Evolutionary conservation across 2,329 filamentous ascomycete genomes (phyloP).

Genomic region (Fusarium penzigii): DNA sequence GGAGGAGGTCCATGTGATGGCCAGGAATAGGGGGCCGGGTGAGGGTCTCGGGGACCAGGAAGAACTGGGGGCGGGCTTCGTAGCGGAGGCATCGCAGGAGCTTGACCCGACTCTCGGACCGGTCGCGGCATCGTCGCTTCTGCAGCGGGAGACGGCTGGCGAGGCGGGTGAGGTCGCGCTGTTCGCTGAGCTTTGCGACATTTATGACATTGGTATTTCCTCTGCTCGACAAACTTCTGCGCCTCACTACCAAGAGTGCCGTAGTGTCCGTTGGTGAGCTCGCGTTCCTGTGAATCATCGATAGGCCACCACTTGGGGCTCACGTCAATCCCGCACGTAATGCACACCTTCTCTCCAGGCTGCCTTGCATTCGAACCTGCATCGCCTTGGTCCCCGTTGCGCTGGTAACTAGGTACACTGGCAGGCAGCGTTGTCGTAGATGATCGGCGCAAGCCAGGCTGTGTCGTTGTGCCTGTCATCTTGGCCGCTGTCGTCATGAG

Average conservation of each 20-base stretch:
- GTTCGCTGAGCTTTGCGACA: slow-evolving; percentile 60
- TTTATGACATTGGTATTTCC: slow-evolving; percentile 73
- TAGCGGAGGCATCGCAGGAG: slow-evolving; percentile 23
- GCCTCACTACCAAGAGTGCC: slow-evolving; percentile 56
- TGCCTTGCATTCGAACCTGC: slow-evolving; percentile 33
- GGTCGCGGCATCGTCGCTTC: slow-evolving; percentile 21
- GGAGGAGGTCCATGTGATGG: slow-evolving; percentile 25
- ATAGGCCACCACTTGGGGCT: slow-evolving; percentile 75
- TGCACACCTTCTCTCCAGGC: slow-evolving; percentile 57
- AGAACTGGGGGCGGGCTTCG: slow-evolving; percentile 32
- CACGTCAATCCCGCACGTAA: slow-evolving; percentile 67
- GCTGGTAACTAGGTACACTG: slow-evolving; percentile 17
- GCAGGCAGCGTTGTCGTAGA: slow-evolving; percentile 51
- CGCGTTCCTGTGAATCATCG: slow-evolving; percentile 52
- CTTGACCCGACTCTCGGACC: slow-evolving; percentile 16
- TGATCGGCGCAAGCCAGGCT: slow-evolving; percentile 49
- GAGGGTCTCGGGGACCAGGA: slow-evolving; percentile 28
- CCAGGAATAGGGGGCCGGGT: slow-evolving; percentile 27
- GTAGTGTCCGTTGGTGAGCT: slow-evolving; percentile 52
- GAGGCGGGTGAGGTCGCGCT: slow-evolving; percentile 34
- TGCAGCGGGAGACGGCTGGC: slow-evolving; percentile 19
- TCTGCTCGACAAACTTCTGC: slow-evolving; percentile 59
- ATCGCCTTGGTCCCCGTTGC: slow-evolving; percentile 30
- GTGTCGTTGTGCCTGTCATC: slow-evolving; percentile 38
- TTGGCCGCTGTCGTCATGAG: slow-evolving; percentile 68